Conservation (phyloP, 192 early-diverging fungal species). For the Backusella mclennaniae region DNA sequence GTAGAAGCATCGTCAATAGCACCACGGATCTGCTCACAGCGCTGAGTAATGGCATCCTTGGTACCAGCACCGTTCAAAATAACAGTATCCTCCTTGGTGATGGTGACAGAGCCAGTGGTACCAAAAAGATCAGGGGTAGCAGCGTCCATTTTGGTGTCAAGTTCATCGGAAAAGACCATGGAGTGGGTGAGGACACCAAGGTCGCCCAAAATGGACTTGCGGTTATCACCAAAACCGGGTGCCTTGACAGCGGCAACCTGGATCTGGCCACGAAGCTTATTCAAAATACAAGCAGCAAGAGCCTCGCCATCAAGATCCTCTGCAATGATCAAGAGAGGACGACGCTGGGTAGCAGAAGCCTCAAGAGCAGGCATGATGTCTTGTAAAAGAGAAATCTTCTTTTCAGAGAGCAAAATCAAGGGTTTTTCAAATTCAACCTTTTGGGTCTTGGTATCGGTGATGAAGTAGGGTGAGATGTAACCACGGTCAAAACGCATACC, state of each 20-base stretch:
- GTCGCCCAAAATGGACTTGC: constrained; percentile 96
- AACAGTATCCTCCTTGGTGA: constrained; percentile 99
- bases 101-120: constrained; percentile 77
- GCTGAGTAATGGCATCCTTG: constrained; percentile 85
- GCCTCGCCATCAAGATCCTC: constrained; percentile 99
- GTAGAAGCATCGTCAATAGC: constrained; percentile 77
- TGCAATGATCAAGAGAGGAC: constrained; percentile 94
- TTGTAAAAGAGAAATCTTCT: constrained; percentile 95
- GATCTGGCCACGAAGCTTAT: constrained; percentile 98
- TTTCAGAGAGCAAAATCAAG: constrained; percentile 92
- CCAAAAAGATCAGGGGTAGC: constrained; percentile 89
- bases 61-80: constrained; percentile 92
- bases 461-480: constrained; percentile 99
- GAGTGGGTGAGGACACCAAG: constrained; percentile 94
- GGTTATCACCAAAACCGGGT: constrained; percentile 99
- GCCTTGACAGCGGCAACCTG: constrained; percentile 97
- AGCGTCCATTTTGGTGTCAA: constrained; percentile 95
- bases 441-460: constrained; percentile 95
- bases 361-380: constrained; percentile 96
- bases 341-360: constrained; percentile 87
- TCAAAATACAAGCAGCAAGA: constrained; percentile 97
- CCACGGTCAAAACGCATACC: constrained; percentile 99
- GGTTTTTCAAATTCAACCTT: constrained; percentile 99
- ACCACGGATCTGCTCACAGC: constrained; percentile 95
- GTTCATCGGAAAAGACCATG: constrained; percentile 95